Base-by-base conservation (phyloP, 2,329 filamentous ascomycete species). In the Microthyrium microscopicum region DNA sequence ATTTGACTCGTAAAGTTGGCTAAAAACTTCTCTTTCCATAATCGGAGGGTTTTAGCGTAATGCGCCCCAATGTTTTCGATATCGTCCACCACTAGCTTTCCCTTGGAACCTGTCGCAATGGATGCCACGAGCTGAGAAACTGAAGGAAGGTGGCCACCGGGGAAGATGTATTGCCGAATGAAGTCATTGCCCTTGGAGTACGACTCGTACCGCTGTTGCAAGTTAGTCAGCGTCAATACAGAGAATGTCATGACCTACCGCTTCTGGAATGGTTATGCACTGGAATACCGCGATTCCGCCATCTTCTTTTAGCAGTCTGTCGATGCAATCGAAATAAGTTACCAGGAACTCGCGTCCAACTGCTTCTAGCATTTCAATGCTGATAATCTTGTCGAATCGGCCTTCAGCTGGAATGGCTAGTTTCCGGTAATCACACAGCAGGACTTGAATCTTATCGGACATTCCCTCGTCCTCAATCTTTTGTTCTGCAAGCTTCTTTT, bases 361-460 rank as follows among this genome's bases (percentile, higher is more conserved):
- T 2, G 73, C 73, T 55, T 83, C 78, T 16, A 82, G 57, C 78
- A 83, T 83, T 48, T 83, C 78, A 37, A 82, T 79, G 4, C 73
- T 79, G 5, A 82, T 62, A 5, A 82, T 61, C 48, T 80, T 80
- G 52, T 83, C 77, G 42, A 71, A 83, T 0, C 59, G 56, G 1
- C 52, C 56, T 28, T 59, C 56, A 12, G 49, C 37, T 0, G 70
- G 67, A 0, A 62, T 48, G 1, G 68, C 61, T 4, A 80, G 53
- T 18, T 62, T 64, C 31, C 78, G 67, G 47, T 83, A 83, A 46
- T 83, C 78, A 54, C 67, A 69, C 1, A 81, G 58, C 30, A 70
- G 51, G 1, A 83, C 71, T n/a, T 68, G 60, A 41, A 82, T 76
- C 9, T 60, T 61, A 39, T 72, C 61, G 4, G 60, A 53, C 34